Percentiles rank a stretch among this genome's conserved stretches.
These are phyloP conservation scores for Trametes cingulata DNA, from an alignment of 768 basidiomycete genomes.

Conservation along the genomic window DNA sequence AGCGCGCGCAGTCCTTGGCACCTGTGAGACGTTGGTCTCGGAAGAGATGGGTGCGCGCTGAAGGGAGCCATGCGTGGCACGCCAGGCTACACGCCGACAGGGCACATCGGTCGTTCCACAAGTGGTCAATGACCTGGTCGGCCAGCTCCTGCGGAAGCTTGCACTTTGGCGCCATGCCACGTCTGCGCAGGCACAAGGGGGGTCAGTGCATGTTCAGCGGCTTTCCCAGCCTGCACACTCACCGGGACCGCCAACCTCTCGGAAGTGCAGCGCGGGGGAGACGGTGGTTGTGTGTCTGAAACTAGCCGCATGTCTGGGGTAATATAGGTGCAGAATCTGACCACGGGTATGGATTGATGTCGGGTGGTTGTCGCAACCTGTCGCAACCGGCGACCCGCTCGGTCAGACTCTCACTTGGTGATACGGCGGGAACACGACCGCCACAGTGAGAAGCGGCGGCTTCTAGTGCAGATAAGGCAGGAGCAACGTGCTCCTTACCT, in stretches of 20 bases:
- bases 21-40: slow-evolving; percentile 21
- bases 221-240: neutral
- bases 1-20: slow-evolving; percentile 13
- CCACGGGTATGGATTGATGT: slow-evolving; percentile 5
- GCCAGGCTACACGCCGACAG: slow-evolving; percentile 25
- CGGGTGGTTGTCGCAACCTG: neutral
- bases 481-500: neutral
- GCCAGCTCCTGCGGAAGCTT: slow-evolving; percentile 31
- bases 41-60: slow-evolving; percentile 30
- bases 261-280: neutral
- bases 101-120: slow-evolving; percentile 28
- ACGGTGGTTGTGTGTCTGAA: neutral
- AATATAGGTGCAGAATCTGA: neutral
- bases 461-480: no score
- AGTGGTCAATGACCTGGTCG: slow-evolving; percentile 31
- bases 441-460: neutral
- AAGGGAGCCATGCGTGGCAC: slow-evolving; percentile 25
- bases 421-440: neutral
- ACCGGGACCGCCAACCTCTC: neutral
- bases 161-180: neutral
- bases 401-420: neutral
- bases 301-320: neutral
- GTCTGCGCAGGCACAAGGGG: neutral
- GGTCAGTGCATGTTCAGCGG: neutral
- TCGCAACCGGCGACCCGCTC: slow-evolving; percentile 1